These are phyloP conservation scores for Fusarium sp. DNA, from an alignment of 2,329 filamentous ascomycete genomes.

Conservation along the genomic window DNA sequence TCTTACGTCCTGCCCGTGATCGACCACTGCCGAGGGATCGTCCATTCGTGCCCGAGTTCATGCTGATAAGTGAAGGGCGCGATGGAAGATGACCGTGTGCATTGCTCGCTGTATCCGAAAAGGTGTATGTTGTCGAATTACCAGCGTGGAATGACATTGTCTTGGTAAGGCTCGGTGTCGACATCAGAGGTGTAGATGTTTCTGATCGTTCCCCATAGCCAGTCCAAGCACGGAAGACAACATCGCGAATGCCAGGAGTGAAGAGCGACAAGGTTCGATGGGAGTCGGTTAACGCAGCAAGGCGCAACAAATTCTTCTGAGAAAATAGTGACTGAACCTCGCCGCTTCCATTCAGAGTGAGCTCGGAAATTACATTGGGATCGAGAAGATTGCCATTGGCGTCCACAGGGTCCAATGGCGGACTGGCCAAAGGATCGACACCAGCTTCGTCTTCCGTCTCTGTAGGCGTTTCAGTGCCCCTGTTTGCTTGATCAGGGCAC, in stretches of 20 bases:
- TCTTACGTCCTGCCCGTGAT: conserved; percentile 75
- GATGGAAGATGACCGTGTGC: conserved; percentile 74
- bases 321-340: conserved; percentile 94
- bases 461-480: conserved; percentile 63
- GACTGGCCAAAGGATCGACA: conserved; percentile 84
- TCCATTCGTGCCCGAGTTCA: conserved; percentile 72
- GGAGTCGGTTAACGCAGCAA: conserved; percentile 86
- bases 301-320: conserved; percentile 88
- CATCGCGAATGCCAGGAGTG: conserved; percentile 89
- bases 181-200: conserved; percentile 61
- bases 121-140: conserved; percentile 76
- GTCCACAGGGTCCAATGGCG: conserved; percentile 86
- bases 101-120: conserved; percentile 77
- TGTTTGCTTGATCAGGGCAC: conserved; percentile 81
- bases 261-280: conserved; percentile 92
- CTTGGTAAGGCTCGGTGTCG: conserved; percentile 69
- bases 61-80: conserved; percentile 74
- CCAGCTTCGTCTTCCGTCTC: conserved; percentile 69
- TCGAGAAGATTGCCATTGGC: conserved; percentile 82
- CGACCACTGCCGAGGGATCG: conserved; percentile 74
- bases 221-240: conserved; percentile 93
- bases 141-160: conserved; percentile 72
- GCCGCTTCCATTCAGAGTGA: conserved; percentile 82
- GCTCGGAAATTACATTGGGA: conserved; percentile 78
- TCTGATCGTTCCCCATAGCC: conserved; percentile 80